phyloP scores from a whole-genome alignment of 331 rosid species.

The Rosa hybrid region DNA sequence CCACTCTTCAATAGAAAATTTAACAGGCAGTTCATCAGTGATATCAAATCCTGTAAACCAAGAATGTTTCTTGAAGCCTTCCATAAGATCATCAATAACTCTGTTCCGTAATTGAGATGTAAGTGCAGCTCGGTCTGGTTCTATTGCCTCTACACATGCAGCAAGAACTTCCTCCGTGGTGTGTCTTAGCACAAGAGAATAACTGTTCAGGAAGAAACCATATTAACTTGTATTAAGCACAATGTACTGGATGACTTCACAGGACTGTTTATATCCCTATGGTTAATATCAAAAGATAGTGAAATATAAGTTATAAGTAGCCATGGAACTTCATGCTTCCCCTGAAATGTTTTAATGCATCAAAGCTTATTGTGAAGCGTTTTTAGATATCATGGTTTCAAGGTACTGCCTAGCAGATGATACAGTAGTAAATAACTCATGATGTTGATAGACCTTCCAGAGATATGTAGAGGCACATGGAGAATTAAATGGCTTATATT shows the following conservation, averaged over 20 bases:
- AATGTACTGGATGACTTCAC: not conserved
- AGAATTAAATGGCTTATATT: not conserved
- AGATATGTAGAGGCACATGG: not conserved
- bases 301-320: not conserved
- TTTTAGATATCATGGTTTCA: constrained; percentile 6
- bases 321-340: constrained; percentile 1
- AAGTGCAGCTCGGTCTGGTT: constrained; percentile 73
- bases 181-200: constrained; percentile 92
- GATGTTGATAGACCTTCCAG: not conserved
- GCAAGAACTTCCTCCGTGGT: constrained; percentile 97
- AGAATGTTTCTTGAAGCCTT: constrained; percentile 62
- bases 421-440: not conserved
- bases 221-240: not conserved
- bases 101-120: constrained; percentile 69
- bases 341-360: constrained; percentile 3
- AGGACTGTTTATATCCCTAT: not conserved
- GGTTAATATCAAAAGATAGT: not conserved
- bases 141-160: constrained; percentile 84
- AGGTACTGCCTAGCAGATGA: not conserved
- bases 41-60: constrained; percentile 92
- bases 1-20: constrained; percentile 71
- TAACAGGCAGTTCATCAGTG: constrained; percentile 56
- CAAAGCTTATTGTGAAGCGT: not conserved
- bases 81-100: constrained; percentile 68
- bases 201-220: constrained; percentile 50